A percentile compares a stretch with the other conserved stretches of the same genome.
Evolutionary conservation across 225 moss, liverwort and hornwort species (phyloP).

Genomic region (Physcomitrellopsis africana): DNA sequence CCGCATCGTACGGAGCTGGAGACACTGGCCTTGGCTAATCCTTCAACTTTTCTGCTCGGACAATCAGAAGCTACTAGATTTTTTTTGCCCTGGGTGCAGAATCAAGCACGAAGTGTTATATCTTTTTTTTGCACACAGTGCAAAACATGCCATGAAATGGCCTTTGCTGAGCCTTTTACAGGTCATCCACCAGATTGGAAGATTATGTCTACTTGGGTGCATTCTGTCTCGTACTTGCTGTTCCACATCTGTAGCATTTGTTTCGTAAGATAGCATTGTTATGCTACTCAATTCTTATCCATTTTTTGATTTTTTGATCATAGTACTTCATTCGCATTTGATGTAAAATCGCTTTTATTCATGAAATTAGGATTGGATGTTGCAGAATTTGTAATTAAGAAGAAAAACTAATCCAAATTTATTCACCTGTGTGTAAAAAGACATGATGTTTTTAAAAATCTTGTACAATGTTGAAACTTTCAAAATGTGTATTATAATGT

Average conservation of each 20-base stretch:
- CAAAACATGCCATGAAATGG: conserved; percentile 20
- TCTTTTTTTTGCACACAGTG: conserved; percentile 39
- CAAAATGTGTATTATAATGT: too few relatives aligned
- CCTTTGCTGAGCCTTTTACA: conserved; percentile 16
- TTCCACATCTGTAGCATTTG: not conserved
- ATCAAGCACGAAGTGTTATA: not conserved
- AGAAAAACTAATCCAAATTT: too few relatives aligned
- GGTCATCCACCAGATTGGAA: conserved; percentile 28
- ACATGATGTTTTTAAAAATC: too few relatives aligned
- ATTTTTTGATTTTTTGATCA: not conserved
- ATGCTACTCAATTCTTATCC: conserved; percentile 7
- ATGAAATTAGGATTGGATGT: not conserved
- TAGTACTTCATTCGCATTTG: not conserved
- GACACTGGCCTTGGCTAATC: conserved; percentile 36
- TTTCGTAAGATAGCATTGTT: not conserved
- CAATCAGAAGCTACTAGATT: conserved; percentile 2
- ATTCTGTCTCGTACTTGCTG: conserved; percentile 3
- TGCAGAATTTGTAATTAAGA: conserved; percentile 4
- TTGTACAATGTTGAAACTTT: too few relatives aligned
- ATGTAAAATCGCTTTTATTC: not conserved
- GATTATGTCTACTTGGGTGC: not conserved
- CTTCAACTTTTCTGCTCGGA: conserved; percentile 25
- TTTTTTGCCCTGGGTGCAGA: conserved; percentile 27
- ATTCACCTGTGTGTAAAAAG: too few relatives aligned
- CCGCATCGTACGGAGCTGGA: conserved; percentile 50